Conservation (phyloP, 2,329 filamentous ascomycete genomes). For the Scopulariopsis brevicaulis region DNA sequence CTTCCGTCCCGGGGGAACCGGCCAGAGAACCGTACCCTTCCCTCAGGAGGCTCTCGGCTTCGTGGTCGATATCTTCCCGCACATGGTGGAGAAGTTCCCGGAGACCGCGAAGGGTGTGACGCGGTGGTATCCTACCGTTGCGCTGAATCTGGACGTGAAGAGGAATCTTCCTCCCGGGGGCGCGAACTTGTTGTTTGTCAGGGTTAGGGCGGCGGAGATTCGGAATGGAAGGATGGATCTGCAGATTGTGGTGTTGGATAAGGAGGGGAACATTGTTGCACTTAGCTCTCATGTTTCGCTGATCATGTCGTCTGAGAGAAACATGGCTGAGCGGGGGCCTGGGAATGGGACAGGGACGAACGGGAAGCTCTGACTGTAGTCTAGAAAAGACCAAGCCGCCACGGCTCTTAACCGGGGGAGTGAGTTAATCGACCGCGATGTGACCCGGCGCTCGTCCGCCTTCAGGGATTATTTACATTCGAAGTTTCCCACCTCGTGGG, state of each 20-base stretch:
- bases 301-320: constrained; percentile 9
- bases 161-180: constrained; percentile 56
- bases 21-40: constrained; percentile 27
- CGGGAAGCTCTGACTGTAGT: not conserved
- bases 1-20: constrained; percentile 37
- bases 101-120: constrained; percentile 17
- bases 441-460: not conserved
- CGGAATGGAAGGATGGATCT: constrained; percentile 64
- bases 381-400: not conserved
- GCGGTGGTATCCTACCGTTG: constrained; percentile 68
- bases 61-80: constrained; percentile 58
- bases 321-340: constrained; percentile 4
- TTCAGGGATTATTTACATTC: too few relatives aligned
- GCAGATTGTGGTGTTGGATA: constrained; percentile 56
- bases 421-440: not conserved
- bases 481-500: too few relatives aligned
- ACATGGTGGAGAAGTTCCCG: constrained; percentile 34
- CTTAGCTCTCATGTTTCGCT: constrained; percentile 11
- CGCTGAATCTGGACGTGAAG: constrained; percentile 69
- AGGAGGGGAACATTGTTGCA: constrained; percentile 16
- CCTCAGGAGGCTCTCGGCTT: constrained; percentile 54
- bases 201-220: constrained; percentile 54
- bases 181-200: constrained; percentile 60
- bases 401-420: not conserved
- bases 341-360: not conserved